Evolutionary conservation across 192 early-diverging fungal species (phyloP).

Genomic region (Gamsiella multidivaricata): DNA sequence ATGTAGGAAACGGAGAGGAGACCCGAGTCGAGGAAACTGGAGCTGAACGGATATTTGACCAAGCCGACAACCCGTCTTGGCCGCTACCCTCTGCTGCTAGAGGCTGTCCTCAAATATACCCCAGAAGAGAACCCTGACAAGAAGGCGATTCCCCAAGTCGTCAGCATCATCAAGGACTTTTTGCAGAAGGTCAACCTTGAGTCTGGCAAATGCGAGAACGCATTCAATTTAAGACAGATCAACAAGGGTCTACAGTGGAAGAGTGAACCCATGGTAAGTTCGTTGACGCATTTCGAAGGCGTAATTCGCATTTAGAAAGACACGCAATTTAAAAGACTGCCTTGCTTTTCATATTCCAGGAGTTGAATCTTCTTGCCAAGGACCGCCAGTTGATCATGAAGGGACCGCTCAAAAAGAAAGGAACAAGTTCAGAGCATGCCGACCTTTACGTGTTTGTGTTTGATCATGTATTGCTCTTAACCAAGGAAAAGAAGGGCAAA

Average conservation of each 20-base stretch:
- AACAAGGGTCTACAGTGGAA: constrained; percentile 75
- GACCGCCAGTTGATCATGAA: constrained; percentile 81
- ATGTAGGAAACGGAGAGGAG: constrained; percentile 74
- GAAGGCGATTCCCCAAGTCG: constrained; percentile 75
- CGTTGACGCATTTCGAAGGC: neutral
- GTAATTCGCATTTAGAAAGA: neutral
- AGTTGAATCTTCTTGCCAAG: constrained; percentile 77
- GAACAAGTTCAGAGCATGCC: constrained; percentile 64
- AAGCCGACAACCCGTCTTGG: constrained; percentile 90
- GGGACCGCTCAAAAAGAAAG: constrained; percentile 80
- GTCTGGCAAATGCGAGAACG: constrained; percentile 90
- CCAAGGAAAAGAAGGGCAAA: constrained; percentile 72
- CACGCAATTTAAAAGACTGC: no score
- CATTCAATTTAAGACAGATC: constrained; percentile 81
- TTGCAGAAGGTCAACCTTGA: constrained; percentile 85
- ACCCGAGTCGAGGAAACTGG: constrained; percentile 84
- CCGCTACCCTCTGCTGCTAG: constrained; percentile 85
- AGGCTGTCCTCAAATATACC: constrained; percentile 86
- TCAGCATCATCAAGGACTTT: constrained; percentile 78
- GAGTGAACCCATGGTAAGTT: constrained; percentile 47
- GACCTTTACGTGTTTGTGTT: constrained; percentile 85
- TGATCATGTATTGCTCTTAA: constrained; percentile 87
- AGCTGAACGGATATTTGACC: constrained; percentile 87
- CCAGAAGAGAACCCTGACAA: constrained; percentile 84
- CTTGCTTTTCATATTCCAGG: constrained; percentile 56